phyloP scores from a whole-genome alignment of 2,329 filamentous ascomycete species.

The Pseudogymnoascus sp. region DNA sequence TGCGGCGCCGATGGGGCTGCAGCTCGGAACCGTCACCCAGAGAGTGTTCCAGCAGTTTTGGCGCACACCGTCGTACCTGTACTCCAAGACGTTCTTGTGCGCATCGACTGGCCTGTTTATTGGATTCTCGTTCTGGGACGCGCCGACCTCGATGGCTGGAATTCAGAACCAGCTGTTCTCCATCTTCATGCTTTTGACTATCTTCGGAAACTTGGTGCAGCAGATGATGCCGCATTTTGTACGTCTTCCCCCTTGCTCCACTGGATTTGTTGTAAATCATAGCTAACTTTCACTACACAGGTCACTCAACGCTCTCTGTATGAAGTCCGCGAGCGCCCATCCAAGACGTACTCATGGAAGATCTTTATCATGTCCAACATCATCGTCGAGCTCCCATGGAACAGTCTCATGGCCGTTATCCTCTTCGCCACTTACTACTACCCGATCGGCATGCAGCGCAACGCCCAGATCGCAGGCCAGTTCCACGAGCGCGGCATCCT shows the following conservation, averaged over 20 bases:
- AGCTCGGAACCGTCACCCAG: constrained; percentile 46
- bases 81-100: constrained; percentile 21
- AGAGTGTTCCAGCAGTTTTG: constrained; percentile 57
- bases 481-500: constrained; percentile 63
- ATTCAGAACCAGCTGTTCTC: constrained; percentile 67
- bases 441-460: constrained; percentile 61
- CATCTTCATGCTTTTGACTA: constrained; percentile 68
- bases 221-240: constrained; percentile 69
- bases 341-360: constrained; percentile 70
- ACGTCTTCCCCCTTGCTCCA: constrained; percentile 42
- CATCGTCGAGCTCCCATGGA: constrained; percentile 79
- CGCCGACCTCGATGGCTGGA: constrained; percentile 49
- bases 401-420: constrained; percentile 64
- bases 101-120: constrained; percentile 50
- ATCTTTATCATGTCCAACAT: constrained; percentile 63
- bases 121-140: constrained; percentile 61
- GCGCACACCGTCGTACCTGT: constrained; percentile 53
- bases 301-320: constrained; percentile 41
- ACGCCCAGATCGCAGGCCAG: constrained; percentile 54
- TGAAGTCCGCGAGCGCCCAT: constrained; percentile 62
- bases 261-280: background rate
- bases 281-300: background rate
- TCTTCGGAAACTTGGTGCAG: constrained; percentile 66
- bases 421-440: constrained; percentile 83
- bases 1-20: constrained; percentile 49